Evolutionary conservation across 495 filamentous ascomycete genomes (phyloP).

Genomic region (Hyaloscypha hepaticicola): DNA sequence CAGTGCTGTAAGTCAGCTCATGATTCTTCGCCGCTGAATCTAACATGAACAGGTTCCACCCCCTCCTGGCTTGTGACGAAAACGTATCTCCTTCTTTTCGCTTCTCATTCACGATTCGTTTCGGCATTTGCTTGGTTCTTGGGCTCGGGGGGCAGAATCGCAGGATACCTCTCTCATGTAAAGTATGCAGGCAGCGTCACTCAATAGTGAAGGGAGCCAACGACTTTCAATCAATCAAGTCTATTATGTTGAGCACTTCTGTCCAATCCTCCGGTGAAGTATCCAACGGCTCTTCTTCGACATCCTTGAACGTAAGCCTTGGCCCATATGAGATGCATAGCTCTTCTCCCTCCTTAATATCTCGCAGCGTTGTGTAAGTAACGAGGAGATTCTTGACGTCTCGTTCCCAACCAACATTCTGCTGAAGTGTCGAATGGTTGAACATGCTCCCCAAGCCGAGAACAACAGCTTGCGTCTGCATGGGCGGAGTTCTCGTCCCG

Average conservation of each 20-base stretch:
- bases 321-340: conserved; percentile 56
- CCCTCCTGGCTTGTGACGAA: conserved; percentile 51
- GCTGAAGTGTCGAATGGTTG: conserved; percentile 49
- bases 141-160: conserved; percentile 7
- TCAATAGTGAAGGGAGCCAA: background rate
- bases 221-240: conserved; percentile 30
- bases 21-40: background rate
- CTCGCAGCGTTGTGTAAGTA: conserved; percentile 48
- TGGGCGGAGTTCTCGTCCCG: conserved; percentile 20
- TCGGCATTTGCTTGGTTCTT: background rate
- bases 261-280: conserved; percentile 21
- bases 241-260: conserved; percentile 28
- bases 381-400: conserved; percentile 45
- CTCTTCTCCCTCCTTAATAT: conserved; percentile 53
- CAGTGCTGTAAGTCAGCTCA: conserved; percentile 57
- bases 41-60: conserved; percentile 48
- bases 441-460: conserved; percentile 58
- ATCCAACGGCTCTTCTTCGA: conserved; percentile 33
- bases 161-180: conserved; percentile 29
- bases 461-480: conserved; percentile 48
- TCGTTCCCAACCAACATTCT: conserved; percentile 55
- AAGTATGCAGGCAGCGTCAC: conserved; percentile 11
- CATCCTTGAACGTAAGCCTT: conserved; percentile 52
- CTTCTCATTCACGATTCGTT: background rate
- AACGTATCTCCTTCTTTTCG: background rate